A percentile compares a stretch with the other conserved stretches of the same genome.
Conservation (phyloP, 2,329 filamentous ascomycete species). For the Alternaria postmessia region DNA sequence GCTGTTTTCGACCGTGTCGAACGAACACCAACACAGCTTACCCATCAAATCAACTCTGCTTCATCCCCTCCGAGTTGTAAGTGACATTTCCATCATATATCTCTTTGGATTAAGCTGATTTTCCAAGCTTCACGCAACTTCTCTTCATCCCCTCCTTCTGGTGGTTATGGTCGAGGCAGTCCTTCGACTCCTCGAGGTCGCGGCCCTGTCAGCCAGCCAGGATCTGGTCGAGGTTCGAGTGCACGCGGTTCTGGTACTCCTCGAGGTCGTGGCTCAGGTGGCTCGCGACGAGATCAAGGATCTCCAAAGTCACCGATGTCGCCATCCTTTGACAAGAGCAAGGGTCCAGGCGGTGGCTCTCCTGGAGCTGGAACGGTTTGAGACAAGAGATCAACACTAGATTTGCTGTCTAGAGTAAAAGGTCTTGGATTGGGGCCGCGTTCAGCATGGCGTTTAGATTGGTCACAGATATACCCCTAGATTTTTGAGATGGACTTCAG, state of each 20-base stretch:
- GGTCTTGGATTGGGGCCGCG: not conserved
- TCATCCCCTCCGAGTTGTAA: not conserved
- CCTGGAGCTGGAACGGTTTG: not conserved
- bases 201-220: not conserved
- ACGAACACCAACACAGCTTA: too few relatives aligned
- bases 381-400: not conserved
- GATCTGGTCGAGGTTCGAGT: not conserved
- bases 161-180: not conserved
- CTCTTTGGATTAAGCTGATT: not conserved
- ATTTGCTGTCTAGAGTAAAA: not conserved
- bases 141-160: not conserved
- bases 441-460: not conserved
- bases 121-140: not conserved
- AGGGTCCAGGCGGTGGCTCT: not conserved
- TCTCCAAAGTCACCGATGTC: not conserved
- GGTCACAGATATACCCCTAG: not conserved
- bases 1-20: not conserved
- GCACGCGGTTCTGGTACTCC: not conserved
- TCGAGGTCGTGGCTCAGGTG: not conserved
- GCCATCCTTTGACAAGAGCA: not conserved
- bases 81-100: not conserved
- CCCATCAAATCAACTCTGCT: not conserved
- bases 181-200: not conserved
- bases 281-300: not conserved
- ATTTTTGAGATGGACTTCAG: not conserved